A percentile compares a stretch with the other conserved stretches of the same genome.
Evolutionary conservation across 2,329 filamentous ascomycete genomes (phyloP).

Genomic region (Fusarium graminum): DNA sequence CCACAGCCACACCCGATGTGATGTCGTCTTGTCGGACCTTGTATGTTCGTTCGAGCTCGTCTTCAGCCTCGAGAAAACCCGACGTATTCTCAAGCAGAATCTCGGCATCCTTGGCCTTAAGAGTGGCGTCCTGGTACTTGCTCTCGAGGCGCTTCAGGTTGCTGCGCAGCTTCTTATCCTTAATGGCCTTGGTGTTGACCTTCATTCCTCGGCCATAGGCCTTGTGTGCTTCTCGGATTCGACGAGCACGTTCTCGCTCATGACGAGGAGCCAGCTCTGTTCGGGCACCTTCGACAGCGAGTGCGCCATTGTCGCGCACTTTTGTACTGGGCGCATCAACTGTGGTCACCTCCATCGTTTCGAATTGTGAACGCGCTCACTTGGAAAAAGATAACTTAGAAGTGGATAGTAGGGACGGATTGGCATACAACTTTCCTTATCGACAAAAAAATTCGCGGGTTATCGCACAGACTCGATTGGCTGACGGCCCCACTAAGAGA

Average conservation of each 20-base stretch:
- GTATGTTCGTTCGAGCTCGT: conserved; percentile 90
- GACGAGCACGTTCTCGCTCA: conserved; percentile 65
- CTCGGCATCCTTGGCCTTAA: conserved; percentile 94
- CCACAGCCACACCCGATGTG: conserved; percentile 76
- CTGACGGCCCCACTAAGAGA: rapidly evolving
- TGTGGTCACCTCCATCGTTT: conserved; percentile 56
- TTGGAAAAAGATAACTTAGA: conserved; percentile 28
- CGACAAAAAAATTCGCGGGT: conserved; percentile 48
- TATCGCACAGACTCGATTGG: neutral
- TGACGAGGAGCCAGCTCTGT: conserved; percentile 66
- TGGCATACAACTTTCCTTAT: conserved; percentile 52
- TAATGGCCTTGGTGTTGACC: conserved; percentile 78
- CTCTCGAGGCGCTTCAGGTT: conserved; percentile 83
- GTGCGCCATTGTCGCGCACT: conserved; percentile 65
- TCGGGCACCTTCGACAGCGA: conserved; percentile 62
- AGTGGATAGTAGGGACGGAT: conserved; percentile 30
- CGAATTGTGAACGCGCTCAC: conserved; percentile 33
- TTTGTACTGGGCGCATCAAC: conserved; percentile 53
- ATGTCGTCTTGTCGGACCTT: conserved; percentile 93
- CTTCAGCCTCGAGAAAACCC: conserved; percentile 90
- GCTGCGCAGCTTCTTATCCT: conserved; percentile 89
- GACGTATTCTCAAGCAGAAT: conserved; percentile 88
- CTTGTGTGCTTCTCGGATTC: conserved; percentile 73
- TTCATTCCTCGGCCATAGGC: conserved; percentile 87
- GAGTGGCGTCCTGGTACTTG: conserved; percentile 83